Evolutionary conservation across 306 rosid genomes (phyloP), one percentile per base, ranked within the genome.

Genomic region (Datisca glomerata): DNA sequence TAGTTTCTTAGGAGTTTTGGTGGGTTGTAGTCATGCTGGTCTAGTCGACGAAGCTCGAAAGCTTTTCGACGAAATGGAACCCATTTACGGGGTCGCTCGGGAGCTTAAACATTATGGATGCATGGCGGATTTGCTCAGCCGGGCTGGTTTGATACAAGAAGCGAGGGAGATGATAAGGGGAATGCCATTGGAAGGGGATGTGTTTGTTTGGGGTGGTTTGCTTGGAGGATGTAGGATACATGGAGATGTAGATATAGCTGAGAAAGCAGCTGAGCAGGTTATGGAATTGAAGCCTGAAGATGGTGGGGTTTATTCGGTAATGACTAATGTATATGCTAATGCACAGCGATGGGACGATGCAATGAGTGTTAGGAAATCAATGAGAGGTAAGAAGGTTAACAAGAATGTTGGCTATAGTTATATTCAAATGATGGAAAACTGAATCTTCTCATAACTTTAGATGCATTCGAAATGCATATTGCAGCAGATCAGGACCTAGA

Each of bases 11-110:
- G 81, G 86, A 14, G 69, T 84, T 53, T 52, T 84, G 49, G 70
- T 66, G 27, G 93, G 93, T 7, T 84, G 92, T 33, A 79, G 81
- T 68, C 95, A 84, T 25, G 78, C 69, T 4, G 95, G 93, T 48
- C 16, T 68, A 7, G 85, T 76, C 12, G 8, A 40, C 15, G 70
- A 76, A 61, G 95, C 95, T 4, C 43, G 31, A 31, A 70, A 53
- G 63, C 36, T 84, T 56, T 84, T 79, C 28, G 22, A 66, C 2
- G 70, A 79, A 18, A 85, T 85, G 87, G 93, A 69, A 56, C 28
- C 29, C 43, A 22, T 66, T 0, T 69, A 76, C 28, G 60, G 72
- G 29, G 79, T 85, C 29, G 45, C 47, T 24, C 56, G 75, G 24
- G 95, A 76, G 66, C 50, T 28, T 7, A 85, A 76, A 65, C 85